Percentiles rank a stretch among this genome's conserved stretches.
Conservation (phyloP, 2,329 filamentous ascomycete genomes). For the Tolypocladium guangdongense region DNA sequence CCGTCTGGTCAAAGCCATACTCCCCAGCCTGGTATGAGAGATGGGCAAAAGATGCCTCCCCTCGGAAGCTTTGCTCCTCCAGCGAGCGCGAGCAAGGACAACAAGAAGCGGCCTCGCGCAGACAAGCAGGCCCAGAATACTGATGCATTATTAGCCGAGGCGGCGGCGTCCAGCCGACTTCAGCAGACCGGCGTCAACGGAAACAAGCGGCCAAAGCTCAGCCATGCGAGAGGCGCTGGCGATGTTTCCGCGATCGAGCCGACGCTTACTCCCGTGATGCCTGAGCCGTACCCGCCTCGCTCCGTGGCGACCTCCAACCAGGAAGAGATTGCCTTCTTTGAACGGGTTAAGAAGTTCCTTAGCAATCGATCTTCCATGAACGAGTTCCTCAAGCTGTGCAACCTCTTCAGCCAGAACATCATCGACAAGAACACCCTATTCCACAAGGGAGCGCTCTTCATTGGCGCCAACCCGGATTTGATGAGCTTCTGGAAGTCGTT, state of each 20-base stretch:
- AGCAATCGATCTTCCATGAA: constrained; percentile 86
- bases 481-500: constrained; percentile 81
- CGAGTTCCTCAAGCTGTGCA: constrained; percentile 95
- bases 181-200: constrained; percentile 22
- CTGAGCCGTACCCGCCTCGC: constrained; percentile 73
- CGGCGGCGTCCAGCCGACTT: constrained; percentile 24
- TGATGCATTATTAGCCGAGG: constrained; percentile 32
- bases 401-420: constrained; percentile 85
- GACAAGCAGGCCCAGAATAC: constrained; percentile 42
- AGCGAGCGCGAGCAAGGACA: constrained; percentile 73
- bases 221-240: constrained; percentile 51
- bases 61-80: constrained; percentile 88
- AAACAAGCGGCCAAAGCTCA: constrained; percentile 62
- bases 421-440: constrained; percentile 78
- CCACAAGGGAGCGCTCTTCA: constrained; percentile 73
- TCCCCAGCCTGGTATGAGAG: constrained; percentile 40
- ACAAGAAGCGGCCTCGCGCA: constrained; percentile 69
- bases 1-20: constrained; percentile 38
- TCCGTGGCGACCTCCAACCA: constrained; percentile 61
- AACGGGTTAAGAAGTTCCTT: constrained; percentile 92
- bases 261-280: constrained; percentile 77
- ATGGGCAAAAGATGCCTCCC: constrained; percentile 75
- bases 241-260: constrained; percentile 63
- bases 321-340: constrained; percentile 89
- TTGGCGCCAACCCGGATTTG: constrained; percentile 81